Conservation (phyloP, 441 rosid genomes). For the Adansonia madagascariensis region DNA sequence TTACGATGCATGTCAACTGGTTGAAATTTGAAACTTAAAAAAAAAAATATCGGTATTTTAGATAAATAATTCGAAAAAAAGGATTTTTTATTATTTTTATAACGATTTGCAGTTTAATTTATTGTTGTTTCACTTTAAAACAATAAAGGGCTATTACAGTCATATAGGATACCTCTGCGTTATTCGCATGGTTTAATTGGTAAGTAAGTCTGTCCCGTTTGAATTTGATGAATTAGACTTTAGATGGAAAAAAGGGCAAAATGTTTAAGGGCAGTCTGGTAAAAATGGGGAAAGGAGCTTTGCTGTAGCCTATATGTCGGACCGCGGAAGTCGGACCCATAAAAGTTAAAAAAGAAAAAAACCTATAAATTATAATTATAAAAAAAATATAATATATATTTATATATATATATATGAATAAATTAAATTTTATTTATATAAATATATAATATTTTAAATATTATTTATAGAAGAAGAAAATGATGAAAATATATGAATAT, state of each 20-base stretch:
- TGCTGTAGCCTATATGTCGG: neutral
- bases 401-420: too few species aligned
- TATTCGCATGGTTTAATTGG: neutral
- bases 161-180: neutral
- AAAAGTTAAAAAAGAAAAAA: neutral
- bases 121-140: neutral
- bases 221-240: neutral
- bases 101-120: neutral
- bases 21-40: too few species aligned
- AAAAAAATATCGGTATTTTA: too few species aligned
- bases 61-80: too few species aligned
- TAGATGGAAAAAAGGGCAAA: neutral
- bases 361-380: neutral
- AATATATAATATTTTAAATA: too few species aligned
- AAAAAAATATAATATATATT: too few species aligned
- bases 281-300: neutral
- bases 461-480: too few species aligned
- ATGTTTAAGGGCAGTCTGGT: neutral
- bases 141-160: neutral
- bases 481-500: too few species aligned
- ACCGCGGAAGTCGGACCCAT: constrained; percentile 10
- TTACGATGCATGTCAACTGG: too few species aligned
- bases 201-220: neutral
- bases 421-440: too few species aligned
- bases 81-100: neutral